phyloP scores from a whole-genome alignment of 148 eudicot species.

The Vaccinium darrowii region DNA sequence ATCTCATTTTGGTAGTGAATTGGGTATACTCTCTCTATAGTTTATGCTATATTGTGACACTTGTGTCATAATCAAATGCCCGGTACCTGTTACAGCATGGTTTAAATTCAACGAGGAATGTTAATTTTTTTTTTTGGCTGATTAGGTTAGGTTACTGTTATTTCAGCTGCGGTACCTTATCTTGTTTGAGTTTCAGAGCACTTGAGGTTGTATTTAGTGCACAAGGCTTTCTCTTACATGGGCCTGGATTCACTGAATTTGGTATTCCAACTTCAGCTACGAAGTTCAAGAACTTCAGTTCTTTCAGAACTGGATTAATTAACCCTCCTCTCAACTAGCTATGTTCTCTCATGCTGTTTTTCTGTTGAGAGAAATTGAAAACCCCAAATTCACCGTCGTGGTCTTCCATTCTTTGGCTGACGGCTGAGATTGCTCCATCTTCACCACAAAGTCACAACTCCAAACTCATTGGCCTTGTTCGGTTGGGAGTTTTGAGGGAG shows the following conservation, averaged over 20 bases:
- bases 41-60: background rate
- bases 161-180: background rate
- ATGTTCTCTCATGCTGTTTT: background rate
- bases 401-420: background rate
- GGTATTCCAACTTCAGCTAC: background rate
- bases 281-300: background rate
- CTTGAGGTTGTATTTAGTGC: background rate
- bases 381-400: background rate
- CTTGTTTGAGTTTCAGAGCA: background rate
- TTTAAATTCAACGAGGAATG: background rate
- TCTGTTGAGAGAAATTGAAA: background rate
- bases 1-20: background rate
- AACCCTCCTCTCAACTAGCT: background rate
- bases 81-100: background rate
- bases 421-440: background rate
- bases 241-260: background rate
- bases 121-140: background rate
- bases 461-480: no score
- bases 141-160: background rate
- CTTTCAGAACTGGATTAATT: background rate
- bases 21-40: background rate
- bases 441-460: background rate
- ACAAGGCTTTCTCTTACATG: background rate
- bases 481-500: no score
- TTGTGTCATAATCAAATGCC: background rate